These are phyloP conservation scores for Massarina eburnea DNA, from an alignment of 2,329 filamentous ascomycete genomes.

Conservation along the genomic window DNA sequence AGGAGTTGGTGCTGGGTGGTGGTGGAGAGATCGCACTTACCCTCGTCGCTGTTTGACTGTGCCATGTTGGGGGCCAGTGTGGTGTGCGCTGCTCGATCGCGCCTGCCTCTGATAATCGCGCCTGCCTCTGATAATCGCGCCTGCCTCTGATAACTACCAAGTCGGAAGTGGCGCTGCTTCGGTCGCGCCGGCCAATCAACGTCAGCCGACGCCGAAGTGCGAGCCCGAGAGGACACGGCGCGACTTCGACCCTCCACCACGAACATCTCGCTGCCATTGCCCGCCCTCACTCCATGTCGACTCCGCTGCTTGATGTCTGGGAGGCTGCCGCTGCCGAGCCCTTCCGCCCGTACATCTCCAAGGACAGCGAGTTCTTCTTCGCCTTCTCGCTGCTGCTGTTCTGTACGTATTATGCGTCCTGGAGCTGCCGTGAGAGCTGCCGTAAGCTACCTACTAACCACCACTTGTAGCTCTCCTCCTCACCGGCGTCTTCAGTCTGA, in stretches of 20 bases:
- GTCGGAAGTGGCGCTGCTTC: constrained; percentile 16
- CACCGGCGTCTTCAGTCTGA: constrained; percentile 80
- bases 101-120: constrained; percentile 12
- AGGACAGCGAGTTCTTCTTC: constrained; percentile 80
- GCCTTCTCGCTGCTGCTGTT: constrained; percentile 74
- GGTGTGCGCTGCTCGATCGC: constrained; percentile 5
- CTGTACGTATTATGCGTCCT: too few relatives aligned
- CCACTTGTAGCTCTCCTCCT: constrained; percentile 60
- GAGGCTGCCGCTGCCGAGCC: constrained; percentile 86
- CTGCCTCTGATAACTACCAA: not conserved
- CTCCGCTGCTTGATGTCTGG: constrained; percentile 79
- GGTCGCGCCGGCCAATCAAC: constrained; percentile 17
- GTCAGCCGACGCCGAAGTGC: constrained; percentile 13
- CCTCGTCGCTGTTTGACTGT: not conserved
- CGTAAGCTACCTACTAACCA: too few relatives aligned
- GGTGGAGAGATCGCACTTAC: constrained; percentile 11
- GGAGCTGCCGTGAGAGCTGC: too few relatives aligned
- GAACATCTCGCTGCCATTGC: constrained; percentile 13
- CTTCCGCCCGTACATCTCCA: constrained; percentile 77
- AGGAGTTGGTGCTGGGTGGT: not conserved
- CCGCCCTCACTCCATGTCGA: constrained; percentile 35
- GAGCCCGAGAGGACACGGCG: constrained; percentile 28
- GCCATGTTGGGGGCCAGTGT: constrained; percentile 5
- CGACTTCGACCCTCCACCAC: constrained; percentile 10
- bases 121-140: not conserved